phyloP scores from a whole-genome alignment of 2,329 filamentous ascomycete genomes.

The Cadophora malorum region DNA sequence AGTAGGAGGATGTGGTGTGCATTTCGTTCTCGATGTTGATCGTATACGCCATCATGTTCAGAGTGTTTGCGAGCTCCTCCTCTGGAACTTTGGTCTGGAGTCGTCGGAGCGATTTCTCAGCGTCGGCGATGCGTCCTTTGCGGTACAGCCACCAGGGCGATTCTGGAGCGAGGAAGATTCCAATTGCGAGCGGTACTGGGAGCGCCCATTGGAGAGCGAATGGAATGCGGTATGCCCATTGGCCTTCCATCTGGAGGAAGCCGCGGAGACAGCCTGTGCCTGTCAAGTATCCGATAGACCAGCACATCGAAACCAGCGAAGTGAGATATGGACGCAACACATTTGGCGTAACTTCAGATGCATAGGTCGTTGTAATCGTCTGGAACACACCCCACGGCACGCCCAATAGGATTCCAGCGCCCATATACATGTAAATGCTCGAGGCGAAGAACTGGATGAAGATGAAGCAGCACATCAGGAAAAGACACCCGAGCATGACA shows the following conservation, averaged over 20 bases:
- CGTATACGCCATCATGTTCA: conserved; percentile 61
- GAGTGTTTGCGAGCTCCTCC: conserved; percentile 49
- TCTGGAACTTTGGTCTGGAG: conserved; percentile 46
- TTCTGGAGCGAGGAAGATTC: conserved; percentile 52
- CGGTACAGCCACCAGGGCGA: conserved; percentile 58
- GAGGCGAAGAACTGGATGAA: conserved; percentile 56
- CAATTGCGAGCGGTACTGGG: conserved; percentile 52
- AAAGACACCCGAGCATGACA: conserved; percentile 52
- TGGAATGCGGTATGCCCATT: conserved; percentile 56
- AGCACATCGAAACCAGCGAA: conserved; percentile 59
- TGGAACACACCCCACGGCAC: conserved; percentile 57
- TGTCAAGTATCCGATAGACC: conserved; percentile 55
- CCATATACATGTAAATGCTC: conserved; percentile 52
- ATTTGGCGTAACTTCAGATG: conserved; percentile 57
- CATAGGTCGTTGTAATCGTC: conserved; percentile 44
- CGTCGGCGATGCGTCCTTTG: conserved; percentile 50
- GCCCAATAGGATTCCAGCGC: conserved; percentile 54
- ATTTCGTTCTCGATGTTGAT: conserved; percentile 57
- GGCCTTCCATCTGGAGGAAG: conserved; percentile 49
- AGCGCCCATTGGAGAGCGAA: conserved; percentile 57
- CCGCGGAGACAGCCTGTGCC: conserved; percentile 53
- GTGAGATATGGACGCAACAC: conserved; percentile 57
- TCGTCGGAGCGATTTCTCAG: conserved; percentile 45
- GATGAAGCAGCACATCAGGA: conserved; percentile 52
- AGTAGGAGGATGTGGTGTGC: conserved; percentile 49